Evolutionary conservation across 495 filamentous ascomycete species (phyloP).

Genomic region (Penicillium desertorum): DNA sequence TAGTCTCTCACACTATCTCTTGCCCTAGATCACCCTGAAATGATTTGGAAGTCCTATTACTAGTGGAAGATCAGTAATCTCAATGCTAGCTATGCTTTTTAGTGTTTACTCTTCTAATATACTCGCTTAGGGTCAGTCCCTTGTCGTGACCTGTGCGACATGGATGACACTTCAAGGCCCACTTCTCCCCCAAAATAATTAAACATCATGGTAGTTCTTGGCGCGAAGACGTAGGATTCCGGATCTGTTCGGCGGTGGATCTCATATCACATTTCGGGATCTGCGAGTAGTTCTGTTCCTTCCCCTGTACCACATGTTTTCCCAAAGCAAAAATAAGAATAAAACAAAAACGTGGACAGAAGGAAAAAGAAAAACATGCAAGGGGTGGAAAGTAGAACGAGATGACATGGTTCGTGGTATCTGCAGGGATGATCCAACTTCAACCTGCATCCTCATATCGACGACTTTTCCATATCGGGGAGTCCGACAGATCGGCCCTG

Average conservation of each 20-base stretch:
- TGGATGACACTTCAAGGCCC: slow-evolving; percentile 13
- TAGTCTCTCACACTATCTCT: slow-evolving; percentile 16
- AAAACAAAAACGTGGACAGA: slow-evolving; percentile 15
- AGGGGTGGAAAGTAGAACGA: slow-evolving; percentile 9
- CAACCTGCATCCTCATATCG: slow-evolving; percentile 7
- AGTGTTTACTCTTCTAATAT: neutral
- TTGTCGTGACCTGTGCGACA: slow-evolving; percentile 19
- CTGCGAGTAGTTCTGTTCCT: neutral
- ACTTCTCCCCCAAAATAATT: slow-evolving; percentile 4
- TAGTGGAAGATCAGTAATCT: slow-evolving; percentile 9
- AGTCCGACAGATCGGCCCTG: slow-evolving; percentile 18
- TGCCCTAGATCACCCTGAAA: slow-evolving; percentile 4
- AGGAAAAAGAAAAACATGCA: slow-evolving; percentile 4
- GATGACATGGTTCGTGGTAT: slow-evolving; percentile 4
- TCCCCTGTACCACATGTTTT: neutral
- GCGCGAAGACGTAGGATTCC: neutral
- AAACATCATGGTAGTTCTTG: slow-evolving; percentile 3
- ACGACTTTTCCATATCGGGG: slow-evolving; percentile 12
- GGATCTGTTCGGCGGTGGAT: slow-evolving; percentile 10
- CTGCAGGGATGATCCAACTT: neutral
- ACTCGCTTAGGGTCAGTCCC: neutral
- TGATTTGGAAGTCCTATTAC: slow-evolving; percentile 23
- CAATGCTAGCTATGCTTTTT: neutral
- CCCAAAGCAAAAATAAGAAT: neutral
- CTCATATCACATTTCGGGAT: slow-evolving; percentile 6